Evolutionary conservation across 2,329 filamentous ascomycete genomes (phyloP).

Genomic region (Orbilia javanica): DNA sequence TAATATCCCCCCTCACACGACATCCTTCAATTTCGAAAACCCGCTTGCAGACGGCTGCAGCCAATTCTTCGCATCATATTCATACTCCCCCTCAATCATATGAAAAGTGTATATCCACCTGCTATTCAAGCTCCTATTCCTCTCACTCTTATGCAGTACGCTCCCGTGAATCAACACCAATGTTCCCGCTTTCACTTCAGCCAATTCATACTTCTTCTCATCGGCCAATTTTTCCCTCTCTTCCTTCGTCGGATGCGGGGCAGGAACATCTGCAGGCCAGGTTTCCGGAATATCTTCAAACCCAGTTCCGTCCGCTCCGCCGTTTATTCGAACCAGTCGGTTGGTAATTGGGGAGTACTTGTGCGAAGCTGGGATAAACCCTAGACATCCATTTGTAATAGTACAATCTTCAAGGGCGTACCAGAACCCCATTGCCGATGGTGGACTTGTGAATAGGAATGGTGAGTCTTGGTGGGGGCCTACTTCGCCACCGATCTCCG

Average conservation of each 20-base stretch:
- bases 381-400: slow-evolving; percentile 85
- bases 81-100: slow-evolving; percentile 83
- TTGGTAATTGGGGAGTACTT: slow-evolving; percentile 77
- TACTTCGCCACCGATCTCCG: slow-evolving; percentile 92
- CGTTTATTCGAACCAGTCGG: slow-evolving; percentile 78
- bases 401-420: slow-evolving; percentile 95
- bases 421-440: slow-evolving; percentile 94
- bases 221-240: slow-evolving; percentile 66
- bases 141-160: slow-evolving; percentile 94
- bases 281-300: slow-evolving; percentile 77
- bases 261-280: slow-evolving; percentile 16
- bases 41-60: slow-evolving; percentile 84
- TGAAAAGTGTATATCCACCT: slow-evolving; percentile 90
- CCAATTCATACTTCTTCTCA: slow-evolving; percentile 75
- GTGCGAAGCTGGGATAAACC: slow-evolving; percentile 86
- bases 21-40: slow-evolving; percentile 76
- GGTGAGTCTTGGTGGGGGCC: slow-evolving; percentile 92
- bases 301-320: slow-evolving; percentile 71
- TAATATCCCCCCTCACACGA: slow-evolving; percentile 2
- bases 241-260: slow-evolving; percentile 9
- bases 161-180: slow-evolving; percentile 96
- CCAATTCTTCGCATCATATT: slow-evolving; percentile 92
- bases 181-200: slow-evolving; percentile 90
- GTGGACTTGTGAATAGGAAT: slow-evolving; percentile 90
- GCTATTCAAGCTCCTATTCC: slow-evolving; percentile 81